A percentile compares a stretch with the other conserved stretches of the same genome.
Conservation (phyloP, 768 basidiomycete genomes). For the Asterophora parasitica region DNA sequence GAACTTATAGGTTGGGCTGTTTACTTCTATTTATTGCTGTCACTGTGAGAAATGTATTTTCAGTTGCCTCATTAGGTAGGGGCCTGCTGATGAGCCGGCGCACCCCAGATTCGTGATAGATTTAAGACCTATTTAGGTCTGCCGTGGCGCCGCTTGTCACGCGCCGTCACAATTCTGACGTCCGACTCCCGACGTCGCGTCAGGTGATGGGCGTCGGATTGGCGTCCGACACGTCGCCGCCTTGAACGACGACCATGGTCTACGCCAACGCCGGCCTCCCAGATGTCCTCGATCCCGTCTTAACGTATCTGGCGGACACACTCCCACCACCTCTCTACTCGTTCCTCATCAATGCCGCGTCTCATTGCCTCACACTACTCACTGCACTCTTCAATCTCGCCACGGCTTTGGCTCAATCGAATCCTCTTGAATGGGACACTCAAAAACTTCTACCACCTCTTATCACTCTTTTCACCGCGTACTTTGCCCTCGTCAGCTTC, state of each 20-base stretch:
- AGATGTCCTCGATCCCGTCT: conserved; percentile 46
- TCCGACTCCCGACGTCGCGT: no score
- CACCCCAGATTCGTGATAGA: background rate
- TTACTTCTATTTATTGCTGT: conserved; percentile 18
- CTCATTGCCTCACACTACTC: conserved; percentile 47
- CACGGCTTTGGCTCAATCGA: conserved; percentile 41
- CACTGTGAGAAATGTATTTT: conserved; percentile 5
- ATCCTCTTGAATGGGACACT: conserved; percentile 59
- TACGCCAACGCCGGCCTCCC: conserved; percentile 33
- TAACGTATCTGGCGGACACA: conserved; percentile 47
- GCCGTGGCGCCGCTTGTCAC: background rate
- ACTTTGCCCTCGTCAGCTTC: conserved; percentile 70
- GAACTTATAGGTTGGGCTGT: conserved; percentile 25
- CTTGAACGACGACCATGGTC: conserved; percentile 18
- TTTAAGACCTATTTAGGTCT: background rate
- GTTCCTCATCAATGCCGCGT: conserved; percentile 44
- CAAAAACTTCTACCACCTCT: conserved; percentile 70
- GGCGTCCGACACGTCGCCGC: no score
- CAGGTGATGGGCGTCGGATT: no score
- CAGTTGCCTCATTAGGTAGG: conserved; percentile 1
- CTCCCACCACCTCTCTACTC: conserved; percentile 56
- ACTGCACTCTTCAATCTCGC: conserved; percentile 46
- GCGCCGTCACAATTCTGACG: no score
- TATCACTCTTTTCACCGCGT: conserved; percentile 66
- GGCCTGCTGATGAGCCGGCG: conserved; percentile 6